phyloP scores from a whole-genome alignment of 352 stramenopile species.

The Pythium periplocum region DNA sequence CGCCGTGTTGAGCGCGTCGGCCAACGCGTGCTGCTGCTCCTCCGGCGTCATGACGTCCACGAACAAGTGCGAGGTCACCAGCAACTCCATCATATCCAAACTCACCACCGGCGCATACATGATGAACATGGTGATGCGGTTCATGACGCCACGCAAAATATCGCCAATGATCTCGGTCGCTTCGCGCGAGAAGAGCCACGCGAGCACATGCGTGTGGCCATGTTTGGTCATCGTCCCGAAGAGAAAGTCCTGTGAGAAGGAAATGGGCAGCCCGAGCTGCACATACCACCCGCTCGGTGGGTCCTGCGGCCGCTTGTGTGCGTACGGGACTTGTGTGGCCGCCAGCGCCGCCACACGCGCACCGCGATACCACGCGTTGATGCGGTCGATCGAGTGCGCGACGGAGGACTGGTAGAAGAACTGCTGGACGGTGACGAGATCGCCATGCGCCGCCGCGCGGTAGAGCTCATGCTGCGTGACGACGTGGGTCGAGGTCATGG shows the following conservation, averaged over 20 bases:
- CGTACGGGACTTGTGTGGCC: too few relatives aligned
- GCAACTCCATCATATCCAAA: constrained; percentile 4
- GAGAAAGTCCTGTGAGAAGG: not conserved
- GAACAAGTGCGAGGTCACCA: constrained; percentile 1
- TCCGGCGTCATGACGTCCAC: not conserved
- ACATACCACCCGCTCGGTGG: too few relatives aligned
- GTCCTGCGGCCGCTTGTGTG: too few relatives aligned
- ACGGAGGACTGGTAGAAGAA: not conserved
- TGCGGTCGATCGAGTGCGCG: too few relatives aligned
- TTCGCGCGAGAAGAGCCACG: constrained; percentile 3
- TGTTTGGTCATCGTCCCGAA: not conserved
- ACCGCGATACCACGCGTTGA: too few relatives aligned
- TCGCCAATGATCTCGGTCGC: not conserved
- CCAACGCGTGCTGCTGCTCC: not conserved
- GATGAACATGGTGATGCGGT: too few relatives aligned
- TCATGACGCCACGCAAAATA: too few relatives aligned
- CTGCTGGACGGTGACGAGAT: constrained; percentile 1
- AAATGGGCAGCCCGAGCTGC: too few relatives aligned
- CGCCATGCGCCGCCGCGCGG: constrained; percentile 1
- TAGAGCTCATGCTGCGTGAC: constrained; percentile 4
- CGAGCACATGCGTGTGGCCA: constrained; percentile 3
- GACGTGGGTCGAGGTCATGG: not conserved
- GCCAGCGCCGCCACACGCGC: too few relatives aligned
- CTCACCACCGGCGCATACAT: too few relatives aligned
- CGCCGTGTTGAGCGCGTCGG: not conserved